Evolutionary conservation across 2,329 filamentous ascomycete genomes (phyloP), one percentile per base, ranked within the genome.

Genomic region (Hymenoscyphus occultus): DNA sequence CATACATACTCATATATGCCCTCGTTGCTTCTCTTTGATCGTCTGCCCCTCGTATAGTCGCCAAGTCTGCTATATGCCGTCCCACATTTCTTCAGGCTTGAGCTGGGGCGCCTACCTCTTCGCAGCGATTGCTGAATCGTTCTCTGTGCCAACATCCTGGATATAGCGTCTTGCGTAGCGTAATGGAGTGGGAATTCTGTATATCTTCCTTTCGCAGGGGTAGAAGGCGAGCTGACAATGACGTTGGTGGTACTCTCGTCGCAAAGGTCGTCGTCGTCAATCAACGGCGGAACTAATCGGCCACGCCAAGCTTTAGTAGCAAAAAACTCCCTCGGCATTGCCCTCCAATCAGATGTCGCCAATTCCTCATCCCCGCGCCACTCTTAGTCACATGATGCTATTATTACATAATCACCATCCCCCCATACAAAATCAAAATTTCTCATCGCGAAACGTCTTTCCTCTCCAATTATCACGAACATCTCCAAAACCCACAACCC

Each of bases 131-230:
- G 78, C 73, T 80, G 79, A 60, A 76, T 74, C 66, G 75, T 71
- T 74, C 77, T 77, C 70, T 80, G 78, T 66, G 79, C 75, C 72
- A 81, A 74, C 80, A 81, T 81, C 51, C 35, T 79, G 69, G 66
- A 39, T 54, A 54, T 69, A 60, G 16, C 32, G 16, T 56, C 51
- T 42, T n/a, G 28, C 7, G 14, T 13, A 40, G 39, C 48, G 35
- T 5, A 16, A 16, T 59, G 12, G 28, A 54, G 59, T 61, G 42
- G 42, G 51, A 31, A 39, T 28, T 42, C 42, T 22, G 19, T 13
- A 28, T 54, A 54, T 54, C n/a, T 12, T 54, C 13, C 48, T 19
- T 28, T 54, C 9, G 48, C 2, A 54, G n/a, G 12, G 48, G 19
- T 54, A 7, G 19, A 54, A 31, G 45, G 14, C 28, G 31, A 35